phyloP scores from a whole-genome alignment of 345 rosid genomes.

The Eucalyptus microcorys region DNA sequence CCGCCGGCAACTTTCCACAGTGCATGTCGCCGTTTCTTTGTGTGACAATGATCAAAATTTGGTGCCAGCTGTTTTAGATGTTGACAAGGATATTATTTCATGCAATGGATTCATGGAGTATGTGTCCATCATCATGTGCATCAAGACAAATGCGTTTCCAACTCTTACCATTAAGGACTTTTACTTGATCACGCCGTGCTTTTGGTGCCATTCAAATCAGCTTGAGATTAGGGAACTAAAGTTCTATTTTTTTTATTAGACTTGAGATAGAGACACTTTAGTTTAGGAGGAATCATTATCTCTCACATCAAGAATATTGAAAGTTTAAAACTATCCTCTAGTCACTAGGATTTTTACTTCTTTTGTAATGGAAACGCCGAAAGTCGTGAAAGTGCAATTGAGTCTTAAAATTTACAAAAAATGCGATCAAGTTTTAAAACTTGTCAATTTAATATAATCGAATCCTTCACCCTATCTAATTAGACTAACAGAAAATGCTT shows the following conservation, averaged over 20 bases:
- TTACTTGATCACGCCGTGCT: background rate
- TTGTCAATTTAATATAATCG: no score
- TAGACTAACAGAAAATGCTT: no score
- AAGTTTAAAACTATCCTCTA: background rate
- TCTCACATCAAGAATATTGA: background rate
- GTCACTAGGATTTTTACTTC: background rate
- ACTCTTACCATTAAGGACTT: background rate
- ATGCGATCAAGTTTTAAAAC: rapidly evolving
- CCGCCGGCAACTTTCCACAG: background rate
- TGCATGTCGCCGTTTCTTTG: background rate
- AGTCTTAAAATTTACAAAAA: rapidly evolving
- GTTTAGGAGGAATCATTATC: background rate
- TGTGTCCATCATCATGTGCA: background rate
- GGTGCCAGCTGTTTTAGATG: background rate
- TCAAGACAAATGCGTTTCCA: background rate
- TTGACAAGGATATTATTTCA: background rate
- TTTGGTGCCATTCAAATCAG: background rate
- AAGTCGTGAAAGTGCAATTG: rapidly evolving
- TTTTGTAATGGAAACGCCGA: background rate
- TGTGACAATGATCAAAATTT: background rate
- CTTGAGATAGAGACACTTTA: background rate
- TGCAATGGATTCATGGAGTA: background rate
- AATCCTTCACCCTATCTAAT: rapidly evolving
- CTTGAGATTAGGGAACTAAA: background rate
- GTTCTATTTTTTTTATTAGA: background rate